Evolutionary conservation across 2,329 filamentous ascomycete genomes (phyloP).

Genomic region (Helicocarpus griseus): DNA sequence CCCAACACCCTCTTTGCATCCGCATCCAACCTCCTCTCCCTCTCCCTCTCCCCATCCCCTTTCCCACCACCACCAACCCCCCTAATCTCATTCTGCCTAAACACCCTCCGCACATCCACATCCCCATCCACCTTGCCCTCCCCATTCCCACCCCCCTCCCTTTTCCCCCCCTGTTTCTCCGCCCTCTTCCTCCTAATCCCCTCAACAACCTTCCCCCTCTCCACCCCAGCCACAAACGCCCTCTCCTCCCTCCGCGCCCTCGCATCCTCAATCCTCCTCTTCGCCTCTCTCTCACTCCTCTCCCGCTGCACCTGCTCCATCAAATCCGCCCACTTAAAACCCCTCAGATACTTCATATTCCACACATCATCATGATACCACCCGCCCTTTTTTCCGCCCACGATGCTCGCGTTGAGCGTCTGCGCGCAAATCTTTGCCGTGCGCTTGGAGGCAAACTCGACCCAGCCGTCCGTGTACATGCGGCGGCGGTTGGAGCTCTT

Average conservation of each 20-base stretch:
- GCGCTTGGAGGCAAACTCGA: conserved; percentile 38
- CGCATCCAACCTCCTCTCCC: conserved; percentile 19
- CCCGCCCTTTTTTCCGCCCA: conserved; percentile 36
- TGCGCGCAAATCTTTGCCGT: conserved; percentile 37
- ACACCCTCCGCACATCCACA: conserved; percentile 21
- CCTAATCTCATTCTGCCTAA: conserved; percentile 35
- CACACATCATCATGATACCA: conserved; percentile 39
- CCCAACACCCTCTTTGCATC: conserved; percentile 36
- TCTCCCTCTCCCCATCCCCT: conserved; percentile 10
- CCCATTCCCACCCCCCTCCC: conserved; percentile 17
- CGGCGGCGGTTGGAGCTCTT: conserved; percentile 34
- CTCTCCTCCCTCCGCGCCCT: conserved; percentile 36
- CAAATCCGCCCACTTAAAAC: conserved; percentile 36
- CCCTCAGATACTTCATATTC: conserved; percentile 38
- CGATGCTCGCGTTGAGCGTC: conserved; percentile 34
- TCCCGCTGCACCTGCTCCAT: conserved; percentile 37
- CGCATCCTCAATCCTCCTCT: conserved; percentile 32
- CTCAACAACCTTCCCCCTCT: conserved; percentile 31
- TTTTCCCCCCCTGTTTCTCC: conserved; percentile 27
- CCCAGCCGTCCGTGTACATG: conserved; percentile 38
- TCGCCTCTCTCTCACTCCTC: conserved; percentile 32
- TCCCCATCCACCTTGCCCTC: conserved; percentile 9
- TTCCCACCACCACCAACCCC: conserved; percentile 17
- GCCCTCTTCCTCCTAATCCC: conserved; percentile 37
- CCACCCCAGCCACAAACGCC: conserved; percentile 33